Base-by-base conservation (phyloP, 2,329 filamentous ascomycete species). In the Epichloe sp. region DNA sequence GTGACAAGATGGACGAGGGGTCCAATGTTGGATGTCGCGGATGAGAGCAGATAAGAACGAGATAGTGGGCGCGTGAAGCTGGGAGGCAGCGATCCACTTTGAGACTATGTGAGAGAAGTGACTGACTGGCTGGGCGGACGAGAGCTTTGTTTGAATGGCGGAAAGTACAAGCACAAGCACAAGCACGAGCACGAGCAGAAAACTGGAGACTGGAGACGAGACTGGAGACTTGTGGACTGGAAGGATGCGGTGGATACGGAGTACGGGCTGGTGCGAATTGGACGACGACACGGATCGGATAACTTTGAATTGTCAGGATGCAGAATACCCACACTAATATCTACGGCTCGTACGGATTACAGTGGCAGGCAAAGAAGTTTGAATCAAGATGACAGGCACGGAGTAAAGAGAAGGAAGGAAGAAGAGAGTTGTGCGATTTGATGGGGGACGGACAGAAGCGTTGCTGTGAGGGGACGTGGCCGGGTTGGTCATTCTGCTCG, bases 11-110 rank as follows among this genome's bases (percentile, higher is more conserved):
- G 23, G 47, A 49, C 40, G 40, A 44, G 47, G 47, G 40, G 31
- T 49, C 40, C 26, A 31, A 10, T 31, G 26, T 4, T 31, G 31
- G 34, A 44, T 49, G 40, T 49, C 12, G 31, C 38, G 17, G 40
- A 12, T n/a, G 40, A 49, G 15, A 40, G 41, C 40, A 49, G 48
- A 49, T 49, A 49, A 49, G 48, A 31, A 31, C 26, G 15, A 49
- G 48, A 42, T 42, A 37, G 34, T 15, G 31, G 31, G 31, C 31
- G 31, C 43, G 26, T 44, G 21, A 31, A 21, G 23, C 6, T 3
- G 40, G 40, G 2, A 43, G 42, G 21, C 21, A 26, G 19, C 42
- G 42, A 44, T 44, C 42, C 42, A 44, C 42, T 44, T 31, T 44
- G 42, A 14, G 42, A 26, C 42, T 23, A 19, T 10, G 19, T 26